Evolutionary conservation across 257 asterid genomes (phyloP).

Genomic region (Echium plantagineum): DNA sequence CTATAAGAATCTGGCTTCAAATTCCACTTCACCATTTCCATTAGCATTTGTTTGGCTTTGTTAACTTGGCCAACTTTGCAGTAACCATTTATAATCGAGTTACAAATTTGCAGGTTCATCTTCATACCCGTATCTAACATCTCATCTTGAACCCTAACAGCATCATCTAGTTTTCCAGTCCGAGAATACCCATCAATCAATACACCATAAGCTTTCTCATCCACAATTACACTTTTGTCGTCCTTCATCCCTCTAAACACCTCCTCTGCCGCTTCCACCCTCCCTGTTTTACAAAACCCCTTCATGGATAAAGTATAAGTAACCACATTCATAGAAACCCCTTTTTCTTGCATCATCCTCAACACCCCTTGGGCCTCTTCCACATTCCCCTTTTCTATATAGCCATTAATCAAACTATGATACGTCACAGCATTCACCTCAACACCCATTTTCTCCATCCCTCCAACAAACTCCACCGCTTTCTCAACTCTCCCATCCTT

Average conservation of each 20-base stretch:
- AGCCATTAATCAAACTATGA: constrained; percentile 77
- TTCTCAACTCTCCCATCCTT: constrained; percentile 50
- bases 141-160: constrained; percentile 53
- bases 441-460: constrained; percentile 45
- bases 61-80: constrained; percentile 51
- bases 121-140: constrained; percentile 55
- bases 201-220: constrained; percentile 60
- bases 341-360: constrained; percentile 37
- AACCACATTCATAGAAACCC: constrained; percentile 43
- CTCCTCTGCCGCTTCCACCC: constrained; percentile 54
- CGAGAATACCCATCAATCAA: constrained; percentile 69
- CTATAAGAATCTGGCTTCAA: constrained; percentile 70
- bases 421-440: constrained; percentile 58
- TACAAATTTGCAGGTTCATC: constrained; percentile 51
- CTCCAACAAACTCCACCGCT: constrained; percentile 52
- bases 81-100: constrained; percentile 72
- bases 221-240: constrained; percentile 30
- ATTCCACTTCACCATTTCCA: constrained; percentile 36
- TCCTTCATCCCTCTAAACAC: constrained; percentile 45
- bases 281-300: constrained; percentile 57
- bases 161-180: constrained; percentile 71
- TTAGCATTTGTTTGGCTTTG: constrained; percentile 46
- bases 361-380: constrained; percentile 49
- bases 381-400: constrained; percentile 48
- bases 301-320: constrained; percentile 65